Evolutionary conservation across 345 rosid genomes (phyloP), one percentile per base, ranked within the genome.

Genomic region (Bretschneidera sinensis): DNA sequence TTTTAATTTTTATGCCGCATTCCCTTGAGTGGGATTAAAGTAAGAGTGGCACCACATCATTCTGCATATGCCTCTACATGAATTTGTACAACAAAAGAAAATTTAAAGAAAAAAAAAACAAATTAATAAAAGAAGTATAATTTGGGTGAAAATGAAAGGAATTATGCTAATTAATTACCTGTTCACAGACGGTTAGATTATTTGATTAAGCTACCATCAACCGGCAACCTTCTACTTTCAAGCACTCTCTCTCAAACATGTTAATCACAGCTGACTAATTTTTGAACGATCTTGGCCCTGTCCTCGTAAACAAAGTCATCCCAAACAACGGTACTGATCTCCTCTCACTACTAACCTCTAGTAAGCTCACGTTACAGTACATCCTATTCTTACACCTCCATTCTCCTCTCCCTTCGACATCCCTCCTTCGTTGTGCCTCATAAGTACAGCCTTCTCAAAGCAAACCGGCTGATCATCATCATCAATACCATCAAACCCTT

Each of bases 401-500:
- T 78, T 72, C 82, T 82, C 59, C 78, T 78, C 48, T 80, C 79
- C 63, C 79, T 78, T n/a, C 20, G 92, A 79, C 92, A 88, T 83
- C 17, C 89, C 94, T 39, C 91, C 96, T 48, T 85, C 87, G 48
- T 78, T 80, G 64, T 84, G 97, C 69, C 96, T 82, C 91, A 82
- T 88, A 56, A 84, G 91, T 34, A 87, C 85, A 1, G 88, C 83
- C 67, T 85, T 85, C 58, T 82, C 85, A 14, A 88, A 91, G 70
- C 97, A 91, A 47, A 75, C 72, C 8, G 89, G 80, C 6, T 47
- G 62, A 23, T 24, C 33, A 10, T 75, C 68, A 33, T 63, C 66
- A n/a, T 39, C 20, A 24, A 47, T n/a, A 55, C 72, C 71, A 17
- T 71, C 70, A 54, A 78, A 76, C 1, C 28, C 45, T 51, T 83